Percentiles rank a stretch among this genome's conserved stretches.
Conservation (phyloP, 495 filamentous ascomycete genomes). For the Parachaetomium inaequale region DNA sequence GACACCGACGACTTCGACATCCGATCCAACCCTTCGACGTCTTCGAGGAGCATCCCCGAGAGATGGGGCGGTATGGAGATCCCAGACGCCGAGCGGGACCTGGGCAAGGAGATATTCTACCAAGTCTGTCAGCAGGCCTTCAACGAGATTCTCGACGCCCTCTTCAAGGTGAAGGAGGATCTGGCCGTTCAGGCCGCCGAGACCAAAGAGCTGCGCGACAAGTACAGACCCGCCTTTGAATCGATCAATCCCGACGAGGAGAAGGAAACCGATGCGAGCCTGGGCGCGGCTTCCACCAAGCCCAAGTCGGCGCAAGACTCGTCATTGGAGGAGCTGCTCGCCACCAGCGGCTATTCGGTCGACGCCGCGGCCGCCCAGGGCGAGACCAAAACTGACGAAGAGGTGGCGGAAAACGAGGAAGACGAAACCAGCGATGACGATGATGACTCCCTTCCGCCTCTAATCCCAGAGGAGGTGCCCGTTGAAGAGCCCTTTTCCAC, state of each 20-base stretch:
- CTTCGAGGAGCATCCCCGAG: slow-evolving; percentile 74
- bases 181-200: slow-evolving; percentile 64
- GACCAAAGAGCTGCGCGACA: slow-evolving; percentile 59
- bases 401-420: slow-evolving; percentile 20
- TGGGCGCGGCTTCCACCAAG: neutral
- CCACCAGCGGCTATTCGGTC: slow-evolving; percentile 49
- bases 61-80: slow-evolving; percentile 81
- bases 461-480: neutral
- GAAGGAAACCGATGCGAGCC: slow-evolving; percentile 22
- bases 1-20: slow-evolving; percentile 68
- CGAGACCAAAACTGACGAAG: slow-evolving; percentile 5
- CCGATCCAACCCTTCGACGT: slow-evolving; percentile 74
- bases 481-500: neutral
- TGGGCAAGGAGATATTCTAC: slow-evolving; percentile 84
- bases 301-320: slow-evolving; percentile 28
- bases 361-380: slow-evolving; percentile 8
- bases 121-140: slow-evolving; percentile 86
- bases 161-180: slow-evolving; percentile 81
- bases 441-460: neutral
- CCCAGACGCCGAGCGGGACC: slow-evolving; percentile 73
- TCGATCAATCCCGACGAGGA: slow-evolving; percentile 48
- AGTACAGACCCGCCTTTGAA: slow-evolving; percentile 45
- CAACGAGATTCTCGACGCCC: slow-evolving; percentile 81
- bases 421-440: slow-evolving; percentile 17
- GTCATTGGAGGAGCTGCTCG: slow-evolving; percentile 49